Evolutionary conservation across 257 asterid species (phyloP).

Genomic region (Misopates orontium): DNA sequence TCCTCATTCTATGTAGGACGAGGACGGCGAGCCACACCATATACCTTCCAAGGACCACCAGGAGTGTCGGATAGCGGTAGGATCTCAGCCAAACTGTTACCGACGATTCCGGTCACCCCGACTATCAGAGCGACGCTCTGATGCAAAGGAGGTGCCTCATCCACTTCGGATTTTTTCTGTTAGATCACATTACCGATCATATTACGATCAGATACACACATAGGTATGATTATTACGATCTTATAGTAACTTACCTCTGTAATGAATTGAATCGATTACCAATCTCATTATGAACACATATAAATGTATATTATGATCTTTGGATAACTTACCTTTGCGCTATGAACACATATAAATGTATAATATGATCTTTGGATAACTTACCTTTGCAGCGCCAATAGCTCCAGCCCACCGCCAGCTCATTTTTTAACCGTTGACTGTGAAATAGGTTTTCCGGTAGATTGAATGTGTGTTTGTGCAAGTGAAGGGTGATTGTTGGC

Average conservation of each 20-base stretch:
- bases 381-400: slow-evolving; percentile 60
- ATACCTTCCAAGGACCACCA: slow-evolving; percentile 97
- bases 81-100: slow-evolving; percentile 92
- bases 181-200: background rate
- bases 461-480: background rate
- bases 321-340: no score
- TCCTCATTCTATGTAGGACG: slow-evolving; percentile 84
- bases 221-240: no score
- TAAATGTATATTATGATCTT: no score
- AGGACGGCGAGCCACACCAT: slow-evolving; percentile 90
- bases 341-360: no score
- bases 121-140: slow-evolving; percentile 80
- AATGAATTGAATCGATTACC: no score
- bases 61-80: slow-evolving; percentile 95
- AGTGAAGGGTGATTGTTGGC: background rate
- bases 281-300: no score
- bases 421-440: slow-evolving; percentile 27
- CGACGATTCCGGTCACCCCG: slow-evolving; percentile 94
- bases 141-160: slow-evolving; percentile 60
- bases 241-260: no score
- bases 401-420: slow-evolving; percentile 81
- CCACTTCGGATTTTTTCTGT: slow-evolving; percentile 68
- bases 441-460: background rate
- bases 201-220: background rate
- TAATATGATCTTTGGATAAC: background rate